Evolutionary conservation across 495 filamentous ascomycete genomes (phyloP).

Genomic region (Hypoxylon fragiforme): DNA sequence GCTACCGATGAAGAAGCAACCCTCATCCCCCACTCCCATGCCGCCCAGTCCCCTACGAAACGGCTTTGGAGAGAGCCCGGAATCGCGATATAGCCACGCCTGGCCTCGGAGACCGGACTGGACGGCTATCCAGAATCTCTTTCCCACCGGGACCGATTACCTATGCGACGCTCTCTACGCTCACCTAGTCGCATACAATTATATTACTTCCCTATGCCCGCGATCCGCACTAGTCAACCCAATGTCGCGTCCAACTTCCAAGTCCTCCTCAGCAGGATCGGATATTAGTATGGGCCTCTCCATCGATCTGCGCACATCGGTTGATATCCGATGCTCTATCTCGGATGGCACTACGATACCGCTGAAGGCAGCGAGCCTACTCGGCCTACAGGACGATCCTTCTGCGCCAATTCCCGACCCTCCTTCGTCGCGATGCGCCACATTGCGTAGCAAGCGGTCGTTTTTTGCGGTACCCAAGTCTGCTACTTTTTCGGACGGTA

Average conservation of each 20-base stretch:
- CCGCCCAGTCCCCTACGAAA: constrained; percentile 18
- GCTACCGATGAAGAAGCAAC: constrained; percentile 24
- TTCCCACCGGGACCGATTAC: constrained; percentile 57
- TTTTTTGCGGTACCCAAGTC: constrained; percentile 18
- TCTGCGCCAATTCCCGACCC: constrained; percentile 28
- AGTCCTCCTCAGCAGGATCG: constrained; percentile 18
- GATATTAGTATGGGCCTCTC: constrained; percentile 20
- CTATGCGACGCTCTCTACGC: constrained; percentile 67
- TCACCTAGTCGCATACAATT: constrained; percentile 64
- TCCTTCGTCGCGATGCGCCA: constrained; percentile 22
- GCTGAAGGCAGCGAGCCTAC: constrained; percentile 44
- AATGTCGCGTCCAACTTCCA: constrained; percentile 22
- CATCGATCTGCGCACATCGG: constrained; percentile 15
- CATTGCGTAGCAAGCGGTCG: constrained; percentile 26
- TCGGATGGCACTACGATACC: constrained; percentile 37
- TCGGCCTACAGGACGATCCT: constrained; percentile 41
- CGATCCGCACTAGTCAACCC: constrained; percentile 23
- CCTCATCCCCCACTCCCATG: constrained; percentile 8
- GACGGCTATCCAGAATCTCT: constrained; percentile 60
- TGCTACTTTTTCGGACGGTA: constrained; percentile 6
- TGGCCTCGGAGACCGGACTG: constrained; percentile 37
- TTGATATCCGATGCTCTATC: constrained; percentile 20
- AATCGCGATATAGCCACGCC: constrained; percentile 15
- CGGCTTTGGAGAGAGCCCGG: constrained; percentile 8
- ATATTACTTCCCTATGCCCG: constrained; percentile 52